Evolutionary conservation across 805 yeast genomes (phyloP).

Genomic region (Wickerhamomyces sydowiorum): DNA sequence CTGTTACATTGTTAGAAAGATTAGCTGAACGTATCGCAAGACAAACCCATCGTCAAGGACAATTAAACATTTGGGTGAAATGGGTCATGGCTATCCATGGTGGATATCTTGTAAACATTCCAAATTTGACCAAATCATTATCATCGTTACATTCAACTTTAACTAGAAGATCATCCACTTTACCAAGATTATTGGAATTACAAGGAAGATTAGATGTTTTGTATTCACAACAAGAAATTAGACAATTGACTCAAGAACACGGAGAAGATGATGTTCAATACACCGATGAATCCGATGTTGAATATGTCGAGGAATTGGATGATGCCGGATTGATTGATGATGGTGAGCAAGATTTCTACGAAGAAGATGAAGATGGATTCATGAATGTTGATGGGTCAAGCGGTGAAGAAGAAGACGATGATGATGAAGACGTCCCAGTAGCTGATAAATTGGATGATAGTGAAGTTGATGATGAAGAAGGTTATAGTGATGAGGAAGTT

Average conservation of each 20-base stretch:
- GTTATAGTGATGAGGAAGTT: slow-evolving; percentile 25
- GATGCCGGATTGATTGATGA: slow-evolving; percentile 41
- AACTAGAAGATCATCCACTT: slow-evolving; percentile 54
- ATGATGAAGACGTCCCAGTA: not conserved
- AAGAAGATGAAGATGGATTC: slow-evolving; percentile 26
- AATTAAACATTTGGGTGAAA: slow-evolving; percentile 70
- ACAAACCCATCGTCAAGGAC: slow-evolving; percentile 46
- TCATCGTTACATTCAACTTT: slow-evolving; percentile 62
- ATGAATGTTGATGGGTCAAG: slow-evolving; percentile 22
- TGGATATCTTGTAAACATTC: slow-evolving; percentile 43
- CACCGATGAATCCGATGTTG: slow-evolving; percentile 40
- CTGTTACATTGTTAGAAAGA: slow-evolving; percentile 51
- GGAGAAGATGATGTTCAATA: slow-evolving; percentile 31
- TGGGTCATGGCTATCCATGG: slow-evolving; percentile 85
- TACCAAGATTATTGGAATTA: slow-evolving; percentile 69
- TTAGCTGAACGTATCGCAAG: slow-evolving; percentile 57
- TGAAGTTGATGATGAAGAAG: slow-evolving; percentile 25
- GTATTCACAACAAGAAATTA: slow-evolving; percentile 56
- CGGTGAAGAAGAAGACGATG: slow-evolving; percentile 23
- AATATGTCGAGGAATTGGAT: slow-evolving; percentile 62
- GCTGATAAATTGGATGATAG: slow-evolving; percentile 28
- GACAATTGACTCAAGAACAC: slow-evolving; percentile 36
- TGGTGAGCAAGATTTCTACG: slow-evolving; percentile 34
- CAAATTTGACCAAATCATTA: slow-evolving; percentile 48
- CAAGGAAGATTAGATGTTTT: slow-evolving; percentile 78